Percentiles rank a stretch among this genome's conserved stretches.
These are phyloP conservation scores for Lentinus tigrinus DNA, from an alignment of 768 basidiomycete genomes.

Conservation along the genomic window DNA sequence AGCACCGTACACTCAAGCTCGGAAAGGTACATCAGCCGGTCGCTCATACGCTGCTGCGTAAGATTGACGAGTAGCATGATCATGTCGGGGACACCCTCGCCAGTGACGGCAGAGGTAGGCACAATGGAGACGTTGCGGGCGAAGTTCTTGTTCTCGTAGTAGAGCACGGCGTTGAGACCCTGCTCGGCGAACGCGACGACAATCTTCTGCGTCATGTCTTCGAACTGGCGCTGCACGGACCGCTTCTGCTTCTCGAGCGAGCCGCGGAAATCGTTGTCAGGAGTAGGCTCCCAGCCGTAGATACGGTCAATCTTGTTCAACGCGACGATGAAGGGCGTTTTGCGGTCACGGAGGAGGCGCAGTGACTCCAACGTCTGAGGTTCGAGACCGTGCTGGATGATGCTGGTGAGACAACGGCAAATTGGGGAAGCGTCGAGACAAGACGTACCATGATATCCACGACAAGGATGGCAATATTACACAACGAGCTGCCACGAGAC, in stretches of 20 bases:
- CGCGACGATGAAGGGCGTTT: slow-evolving; percentile 98
- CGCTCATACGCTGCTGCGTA: slow-evolving; percentile 97
- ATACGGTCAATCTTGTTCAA: slow-evolving; percentile 99
- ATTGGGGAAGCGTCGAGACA: not conserved
- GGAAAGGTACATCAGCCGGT: slow-evolving; percentile 95
- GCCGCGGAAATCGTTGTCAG: slow-evolving; percentile 90
- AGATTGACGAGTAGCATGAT: slow-evolving; percentile 97
- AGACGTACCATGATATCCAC: slow-evolving; percentile 92
- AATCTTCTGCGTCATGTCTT: slow-evolving; percentile 81
- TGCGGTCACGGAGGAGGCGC: slow-evolving; percentile 84
- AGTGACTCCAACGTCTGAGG: slow-evolving; percentile 98
- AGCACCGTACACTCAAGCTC: slow-evolving; percentile 97
- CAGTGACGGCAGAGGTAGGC: slow-evolving; percentile 96
- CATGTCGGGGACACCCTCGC: slow-evolving; percentile 99
- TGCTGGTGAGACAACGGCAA: not conserved
- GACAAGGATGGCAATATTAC: slow-evolving; percentile 98
- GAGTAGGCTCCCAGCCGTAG: slow-evolving; percentile 90
- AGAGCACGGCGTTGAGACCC: slow-evolving; percentile 90
- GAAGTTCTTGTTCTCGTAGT: slow-evolving; percentile 97
- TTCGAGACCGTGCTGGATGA: slow-evolving; percentile 84
- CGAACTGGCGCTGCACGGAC: slow-evolving; percentile 87
- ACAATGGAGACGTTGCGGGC: slow-evolving; percentile 94
- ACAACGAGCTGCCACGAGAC: slow-evolving; percentile 91
- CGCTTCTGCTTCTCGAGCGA: slow-evolving; percentile 80
- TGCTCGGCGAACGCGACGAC: slow-evolving; percentile 97